A percentile compares a stretch with the other conserved stretches of the same genome.
Conservation (phyloP, 768 basidiomycete species). For the Boletus rubescentipes region DNA sequence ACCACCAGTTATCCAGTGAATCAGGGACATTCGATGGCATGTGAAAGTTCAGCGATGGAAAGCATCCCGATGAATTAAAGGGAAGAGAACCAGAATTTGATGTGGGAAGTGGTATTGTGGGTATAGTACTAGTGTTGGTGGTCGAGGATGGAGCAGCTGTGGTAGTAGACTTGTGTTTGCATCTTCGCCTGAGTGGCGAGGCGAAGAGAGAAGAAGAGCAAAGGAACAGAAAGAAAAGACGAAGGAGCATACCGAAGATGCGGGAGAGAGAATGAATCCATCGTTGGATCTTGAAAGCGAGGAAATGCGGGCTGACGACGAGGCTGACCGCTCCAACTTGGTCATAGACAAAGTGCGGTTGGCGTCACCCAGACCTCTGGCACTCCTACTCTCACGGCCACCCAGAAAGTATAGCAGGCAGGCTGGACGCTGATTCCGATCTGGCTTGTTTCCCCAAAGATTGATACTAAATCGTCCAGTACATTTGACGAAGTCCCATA, state of each 20-base stretch:
- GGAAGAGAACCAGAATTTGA: background rate
- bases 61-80: conserved; percentile 25
- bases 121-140: no score
- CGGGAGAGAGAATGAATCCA: background rate
- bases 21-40: conserved; percentile 54
- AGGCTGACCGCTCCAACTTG: no score
- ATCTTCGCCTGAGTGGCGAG: conserved; percentile 14
- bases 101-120: background rate
- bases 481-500: conserved; percentile 85
- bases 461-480: conserved; percentile 89
- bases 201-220: conserved; percentile 15
- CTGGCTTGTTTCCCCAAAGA: conserved; percentile 72
- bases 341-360: no score
- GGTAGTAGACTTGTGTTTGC: background rate
- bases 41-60: conserved; percentile 44
- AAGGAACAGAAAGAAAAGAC: background rate
- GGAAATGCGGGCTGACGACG: no score
- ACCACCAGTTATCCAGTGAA: conserved; percentile 61
- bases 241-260: conserved; percentile 11
- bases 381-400: no score
- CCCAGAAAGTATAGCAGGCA: no score
- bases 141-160: no score
- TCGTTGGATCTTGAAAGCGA: background rate
- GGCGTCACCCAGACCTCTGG: no score
- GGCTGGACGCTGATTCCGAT: no score